These are phyloP conservation scores for Gymnopilus dilepis DNA, from an alignment of 768 basidiomycete genomes.

Conservation along the genomic window DNA sequence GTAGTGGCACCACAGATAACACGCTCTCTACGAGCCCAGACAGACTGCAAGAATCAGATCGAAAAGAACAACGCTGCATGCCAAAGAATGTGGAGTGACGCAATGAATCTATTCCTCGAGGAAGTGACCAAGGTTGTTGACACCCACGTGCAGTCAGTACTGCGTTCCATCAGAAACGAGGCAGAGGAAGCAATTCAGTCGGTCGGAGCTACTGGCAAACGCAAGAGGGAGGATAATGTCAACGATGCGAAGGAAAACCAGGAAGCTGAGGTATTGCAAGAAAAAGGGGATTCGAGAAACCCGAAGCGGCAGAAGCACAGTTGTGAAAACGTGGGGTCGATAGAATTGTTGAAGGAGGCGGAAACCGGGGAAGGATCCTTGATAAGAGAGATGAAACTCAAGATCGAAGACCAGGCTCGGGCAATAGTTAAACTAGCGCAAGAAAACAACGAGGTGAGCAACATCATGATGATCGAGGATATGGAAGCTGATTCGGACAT, in stretches of 20 bases:
- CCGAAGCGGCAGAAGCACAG: conserved; percentile 18
- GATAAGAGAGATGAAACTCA: conserved; percentile 51
- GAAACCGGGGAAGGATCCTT: conserved; percentile 31
- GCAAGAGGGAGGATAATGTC: conserved; percentile 11
- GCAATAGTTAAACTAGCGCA: conserved; percentile 47
- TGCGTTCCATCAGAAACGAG: conserved; percentile 30
- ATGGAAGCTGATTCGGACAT: neutral
- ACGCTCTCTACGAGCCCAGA: conserved; percentile 47
- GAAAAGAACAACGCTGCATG: conserved; percentile 45
- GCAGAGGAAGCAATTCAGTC: conserved; percentile 12
- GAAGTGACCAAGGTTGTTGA: conserved; percentile 48
- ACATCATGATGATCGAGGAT: conserved; percentile 1
- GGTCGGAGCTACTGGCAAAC: conserved; percentile 2
- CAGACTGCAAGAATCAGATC: conserved; percentile 46
- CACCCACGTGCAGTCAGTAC: conserved; percentile 34
- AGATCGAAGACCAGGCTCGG: conserved; percentile 53
- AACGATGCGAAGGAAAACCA: conserved; percentile 1
- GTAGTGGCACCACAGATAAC: conserved; percentile 52
- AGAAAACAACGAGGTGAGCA: conserved; percentile 52
- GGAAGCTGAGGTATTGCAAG: neutral
- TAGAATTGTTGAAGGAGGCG: conserved; percentile 18
- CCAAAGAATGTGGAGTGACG: conserved; percentile 50
- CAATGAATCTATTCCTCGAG: conserved; percentile 45
- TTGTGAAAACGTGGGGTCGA: conserved; percentile 22
- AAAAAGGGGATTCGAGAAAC: neutral